phyloP scores from a whole-genome alignment of 352 stramenopile genomes.

The Globisporangium lucens region DNA sequence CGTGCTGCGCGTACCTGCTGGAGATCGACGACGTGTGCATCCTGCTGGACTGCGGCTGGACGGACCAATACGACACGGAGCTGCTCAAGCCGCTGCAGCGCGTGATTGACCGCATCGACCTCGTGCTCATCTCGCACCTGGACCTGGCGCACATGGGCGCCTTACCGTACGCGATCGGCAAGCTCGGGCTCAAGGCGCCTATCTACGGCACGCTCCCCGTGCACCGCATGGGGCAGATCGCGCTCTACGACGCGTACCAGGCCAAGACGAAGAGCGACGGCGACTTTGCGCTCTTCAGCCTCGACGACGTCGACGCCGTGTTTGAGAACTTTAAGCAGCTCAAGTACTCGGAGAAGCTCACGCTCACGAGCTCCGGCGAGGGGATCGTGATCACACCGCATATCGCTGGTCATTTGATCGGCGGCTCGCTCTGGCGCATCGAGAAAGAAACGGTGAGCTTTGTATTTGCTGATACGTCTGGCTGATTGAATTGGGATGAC shows the following conservation, averaged over 20 bases:
- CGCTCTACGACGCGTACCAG: constrained; percentile 94
- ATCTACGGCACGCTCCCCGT: constrained; percentile 94
- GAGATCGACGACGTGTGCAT: constrained; percentile 92
- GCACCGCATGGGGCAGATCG: constrained; percentile 96
- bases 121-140: constrained; percentile 89
- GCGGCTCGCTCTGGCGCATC: constrained; percentile 93
- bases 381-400: constrained; percentile 94
- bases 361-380: constrained; percentile 77
- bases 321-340: constrained; percentile 92
- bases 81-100: constrained; percentile 78
- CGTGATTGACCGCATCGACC: constrained; percentile 82
- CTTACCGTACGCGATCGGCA: constrained; percentile 87
- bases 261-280: constrained; percentile 91
- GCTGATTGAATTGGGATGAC: not conserved
- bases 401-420: constrained; percentile 92
- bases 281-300: constrained; percentile 86
- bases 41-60: constrained; percentile 90
- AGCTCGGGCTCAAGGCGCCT: constrained; percentile 78
- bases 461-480: not conserved
- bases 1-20: constrained; percentile 85
- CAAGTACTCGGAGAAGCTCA: constrained; percentile 95
- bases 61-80: constrained; percentile 84
- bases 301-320: constrained; percentile 94
- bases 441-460: constrained; percentile 89
- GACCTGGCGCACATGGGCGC: constrained; percentile 90